Evolutionary conservation across 2,329 filamentous ascomycete species (phyloP), one percentile per base, ranked within the genome.

Genomic region (Apiospora saccharicola): DNA sequence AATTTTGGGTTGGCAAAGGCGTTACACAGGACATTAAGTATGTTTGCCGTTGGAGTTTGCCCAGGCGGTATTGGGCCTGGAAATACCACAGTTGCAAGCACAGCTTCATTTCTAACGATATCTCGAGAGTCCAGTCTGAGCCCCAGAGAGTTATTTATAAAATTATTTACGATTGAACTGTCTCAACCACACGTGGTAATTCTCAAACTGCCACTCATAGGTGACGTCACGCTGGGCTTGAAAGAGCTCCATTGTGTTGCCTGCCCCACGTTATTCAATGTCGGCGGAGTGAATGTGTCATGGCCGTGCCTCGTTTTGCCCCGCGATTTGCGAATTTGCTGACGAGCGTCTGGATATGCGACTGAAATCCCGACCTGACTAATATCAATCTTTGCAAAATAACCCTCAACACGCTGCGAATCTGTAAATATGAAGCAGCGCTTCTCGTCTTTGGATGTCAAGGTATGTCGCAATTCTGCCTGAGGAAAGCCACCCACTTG

Each of bases 391-490:
- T 57, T 12, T 34, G 64, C 67, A 30, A 49, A 70, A 67, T 30
- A 41, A 34, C 24, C 49, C 41, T n/a, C n/a, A 51, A 61, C 19
- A 24, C 34, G 57, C 57, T 64, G 57, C 34, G 1, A 64, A 41
- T n/a, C 34, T 64, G 57, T 64, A 41, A 71, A 70, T 37, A 90
- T 90, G 88, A 90, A 90, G 82, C 88, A 89, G 78, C 84, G 88
- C 76, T 89, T 88, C 77, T 90, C 88, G 43, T 89, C 87, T 67
- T 80, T 89, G 68, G 88, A 90, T 77, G 87, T 89, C 72, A 87
- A 88, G 84, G 87, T 88, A 78, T 30, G 75, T 72, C 34, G 34
- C 5, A 8, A n/a, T 74, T 51, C 30, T 37, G 26, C 34, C 19
- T 12, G 24, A 14, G 10, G 13, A 64, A 13, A 34, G 37, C 37